These are phyloP conservation scores for Suhomyces sp. DNA, from an alignment of 805 yeast species.

Conservation along the genomic window DNA sequence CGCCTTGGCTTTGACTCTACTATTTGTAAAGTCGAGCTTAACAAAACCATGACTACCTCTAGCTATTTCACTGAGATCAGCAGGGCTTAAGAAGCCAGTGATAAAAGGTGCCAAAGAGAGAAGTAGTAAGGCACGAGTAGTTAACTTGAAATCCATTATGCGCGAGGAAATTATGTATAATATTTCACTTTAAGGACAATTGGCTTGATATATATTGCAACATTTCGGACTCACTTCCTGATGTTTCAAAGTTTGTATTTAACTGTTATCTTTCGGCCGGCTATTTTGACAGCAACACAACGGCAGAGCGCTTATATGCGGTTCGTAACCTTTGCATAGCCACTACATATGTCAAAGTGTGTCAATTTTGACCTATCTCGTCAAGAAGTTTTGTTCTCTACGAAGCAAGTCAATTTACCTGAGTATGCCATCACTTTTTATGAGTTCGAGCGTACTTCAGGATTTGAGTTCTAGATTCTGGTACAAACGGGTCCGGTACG, in stretches of 20 bases:
- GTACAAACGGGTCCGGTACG: no score
- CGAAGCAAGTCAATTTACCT: no score
- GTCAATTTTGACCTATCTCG: not conserved
- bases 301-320: not conserved
- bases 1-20: not conserved
- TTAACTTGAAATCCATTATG: not conserved
- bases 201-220: not conserved
- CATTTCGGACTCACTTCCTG: not conserved
- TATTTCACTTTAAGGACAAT: not conserved
- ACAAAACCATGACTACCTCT: not conserved
- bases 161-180: not conserved
- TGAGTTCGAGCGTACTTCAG: no score
- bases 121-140: not conserved
- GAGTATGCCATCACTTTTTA: no score
- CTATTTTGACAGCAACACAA: not conserved
- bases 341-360: not conserved
- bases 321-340: not conserved
- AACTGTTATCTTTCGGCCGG: not conserved
- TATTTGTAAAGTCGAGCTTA: not conserved
- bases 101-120: not conserved
- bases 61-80: not conserved
- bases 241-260: not conserved
- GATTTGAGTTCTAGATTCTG: no score
- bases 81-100: not conserved
- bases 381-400: no score